Evolutionary conservation across 805 yeast species (phyloP).

Genomic region (Saccharomycopsis lassenensis): DNA sequence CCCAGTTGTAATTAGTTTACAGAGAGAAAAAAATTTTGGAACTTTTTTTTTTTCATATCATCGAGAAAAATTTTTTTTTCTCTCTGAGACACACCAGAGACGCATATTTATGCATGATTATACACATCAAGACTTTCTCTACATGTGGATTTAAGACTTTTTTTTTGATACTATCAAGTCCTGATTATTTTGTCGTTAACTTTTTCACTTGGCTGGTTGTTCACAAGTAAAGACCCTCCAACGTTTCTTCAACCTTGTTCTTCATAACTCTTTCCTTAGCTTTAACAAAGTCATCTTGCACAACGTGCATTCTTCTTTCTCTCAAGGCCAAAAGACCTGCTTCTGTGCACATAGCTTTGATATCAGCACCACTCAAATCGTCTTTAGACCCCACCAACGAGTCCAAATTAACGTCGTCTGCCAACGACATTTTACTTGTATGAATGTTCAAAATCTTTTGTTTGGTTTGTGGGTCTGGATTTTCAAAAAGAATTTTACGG

Average conservation of each 20-base stretch:
- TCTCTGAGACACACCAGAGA: no score
- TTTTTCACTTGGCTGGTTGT: no score
- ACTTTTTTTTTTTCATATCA: no score
- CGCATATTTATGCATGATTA: no score
- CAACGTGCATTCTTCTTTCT: conserved; percentile 93
- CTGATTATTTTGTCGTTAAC: no score
- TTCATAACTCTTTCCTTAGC: conserved; percentile 58
- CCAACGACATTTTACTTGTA: conserved; percentile 90
- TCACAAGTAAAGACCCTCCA: conserved; percentile 50
- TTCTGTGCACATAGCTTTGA: conserved; percentile 93
- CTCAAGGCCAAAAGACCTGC: conserved; percentile 95
- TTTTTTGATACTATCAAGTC: no score
- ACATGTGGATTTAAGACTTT: no score
- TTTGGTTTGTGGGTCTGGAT: conserved; percentile 88
- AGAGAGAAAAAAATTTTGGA: no score
- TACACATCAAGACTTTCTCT: no score
- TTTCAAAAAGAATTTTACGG: conserved; percentile 93
- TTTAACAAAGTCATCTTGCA: conserved; percentile 87
- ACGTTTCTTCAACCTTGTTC: conserved; percentile 55
- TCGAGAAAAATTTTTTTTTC: conserved; percentile 2
- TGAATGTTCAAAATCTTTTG: conserved; percentile 90
- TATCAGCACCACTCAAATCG: conserved; percentile 97
- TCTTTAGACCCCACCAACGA: conserved; percentile 94
- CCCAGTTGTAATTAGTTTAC: no score
- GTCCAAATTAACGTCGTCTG: conserved; percentile 84